Percentiles rank a stretch among this genome's conserved stretches.
Evolutionary conservation across 345 rosid species (phyloP).

Genomic region (Microthlaspi erraticum): DNA sequence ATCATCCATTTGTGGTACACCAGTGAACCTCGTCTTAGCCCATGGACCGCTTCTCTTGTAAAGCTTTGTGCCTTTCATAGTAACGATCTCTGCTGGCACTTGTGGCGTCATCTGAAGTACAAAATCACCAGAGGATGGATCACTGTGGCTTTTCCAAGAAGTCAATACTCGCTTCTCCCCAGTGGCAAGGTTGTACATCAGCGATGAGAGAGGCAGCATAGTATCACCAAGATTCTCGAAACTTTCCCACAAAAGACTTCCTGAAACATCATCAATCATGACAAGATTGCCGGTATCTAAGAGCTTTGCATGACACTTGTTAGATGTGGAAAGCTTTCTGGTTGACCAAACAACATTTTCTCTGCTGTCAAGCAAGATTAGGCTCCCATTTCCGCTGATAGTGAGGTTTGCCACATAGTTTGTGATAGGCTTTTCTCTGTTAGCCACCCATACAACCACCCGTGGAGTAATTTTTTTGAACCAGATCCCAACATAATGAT

Average conservation of each 20-base stretch:
- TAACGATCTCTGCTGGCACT: slow-evolving; percentile 34
- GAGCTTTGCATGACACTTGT: slow-evolving; percentile 35
- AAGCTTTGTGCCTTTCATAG: slow-evolving; percentile 21
- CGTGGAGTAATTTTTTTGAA: slow-evolving; percentile 33
- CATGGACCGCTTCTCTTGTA: slow-evolving; percentile 44
- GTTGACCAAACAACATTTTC: slow-evolving; percentile 34
- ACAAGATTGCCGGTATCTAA: slow-evolving; percentile 42
- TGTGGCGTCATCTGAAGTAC: slow-evolving; percentile 32
- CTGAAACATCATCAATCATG: slow-evolving; percentile 34
- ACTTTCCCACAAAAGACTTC: slow-evolving; percentile 30
- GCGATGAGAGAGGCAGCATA: slow-evolving; percentile 28
- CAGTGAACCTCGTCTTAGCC: no score
- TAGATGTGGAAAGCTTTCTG: slow-evolving; percentile 8
- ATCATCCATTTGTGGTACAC: slow-evolving; percentile 38
- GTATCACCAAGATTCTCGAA: slow-evolving; percentile 43
- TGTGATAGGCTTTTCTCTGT: slow-evolving; percentile 33
- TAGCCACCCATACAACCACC: slow-evolving; percentile 50
- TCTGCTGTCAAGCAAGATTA: slow-evolving; percentile 29
- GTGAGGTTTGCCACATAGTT: slow-evolving; percentile 25
- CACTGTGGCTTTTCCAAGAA: slow-evolving; percentile 38
- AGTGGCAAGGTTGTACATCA: slow-evolving; percentile 27
- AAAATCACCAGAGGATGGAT: slow-evolving; percentile 43
- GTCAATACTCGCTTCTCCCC: slow-evolving; percentile 28
- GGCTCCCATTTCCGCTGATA: slow-evolving; percentile 31
- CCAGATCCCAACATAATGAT: slow-evolving; percentile 44